Evolutionary conservation across 257 asterid species (phyloP), one percentile per base, ranked within the genome.

Genomic region (Fraxinus quadrangulata): DNA sequence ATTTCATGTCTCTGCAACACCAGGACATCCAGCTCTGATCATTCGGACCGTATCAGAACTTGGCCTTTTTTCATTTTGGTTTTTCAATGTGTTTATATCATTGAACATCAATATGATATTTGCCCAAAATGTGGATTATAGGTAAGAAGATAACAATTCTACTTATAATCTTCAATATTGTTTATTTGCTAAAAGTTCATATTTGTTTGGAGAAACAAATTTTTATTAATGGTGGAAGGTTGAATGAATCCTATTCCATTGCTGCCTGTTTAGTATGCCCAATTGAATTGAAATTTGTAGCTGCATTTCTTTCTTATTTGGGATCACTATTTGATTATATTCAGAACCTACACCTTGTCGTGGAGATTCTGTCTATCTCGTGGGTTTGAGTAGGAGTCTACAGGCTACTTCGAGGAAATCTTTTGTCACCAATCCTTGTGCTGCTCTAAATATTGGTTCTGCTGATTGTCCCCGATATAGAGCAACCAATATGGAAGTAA

Each of bases 361-460:
- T 67, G 99, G 99, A 85, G 98, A 93, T 89, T 87, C 98, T n/a
- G 99, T 96, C 67, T 86, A 86, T 82, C 98, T 96, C n/a, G 97
- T 96, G 82, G 98, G 98, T 40, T 88, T 96, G 85, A 92, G 96
- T 85, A 87, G 97, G 81, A 96, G 97, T 85, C 87, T 96, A 69
- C 99, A 92, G 80, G 98, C 98, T 77, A 96, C 97, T 68, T 96
- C 99, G 6, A 88, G 99, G 81, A 96, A 96, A 86, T 93, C 98
- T 40, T 81, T 88, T 76, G 97, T 96, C 84, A 96, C 98, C 75
- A 96, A 96, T 85, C 98, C 98, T 75, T 88, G 91, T 49, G 97
- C 97, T 82, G 94, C 97, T 83, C 78, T 96, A 81, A 92, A 92
- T 85, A 92, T 93, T 78, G 92, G 94, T 71, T 92, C 99, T 26